Evolutionary conservation across 768 basidiomycete species (phyloP).

Genomic region (Amanita polypyramis): DNA sequence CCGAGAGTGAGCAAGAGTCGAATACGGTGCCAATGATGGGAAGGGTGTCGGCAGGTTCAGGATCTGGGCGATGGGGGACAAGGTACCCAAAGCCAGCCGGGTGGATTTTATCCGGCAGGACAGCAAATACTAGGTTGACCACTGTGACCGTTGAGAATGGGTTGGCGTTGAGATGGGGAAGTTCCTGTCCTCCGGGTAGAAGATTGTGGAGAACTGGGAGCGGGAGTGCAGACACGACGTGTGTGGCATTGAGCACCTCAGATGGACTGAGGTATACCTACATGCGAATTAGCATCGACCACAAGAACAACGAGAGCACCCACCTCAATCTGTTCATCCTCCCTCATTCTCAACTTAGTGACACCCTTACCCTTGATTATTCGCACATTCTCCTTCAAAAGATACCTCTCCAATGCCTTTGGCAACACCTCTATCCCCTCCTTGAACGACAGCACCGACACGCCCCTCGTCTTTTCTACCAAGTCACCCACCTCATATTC

Average conservation of each 20-base stretch:
- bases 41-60: slow-evolving; percentile 12
- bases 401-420: slow-evolving; percentile 35
- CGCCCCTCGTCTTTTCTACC: slow-evolving; percentile 35
- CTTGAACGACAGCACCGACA: slow-evolving; percentile 72
- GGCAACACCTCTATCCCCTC: slow-evolving; percentile 69
- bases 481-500: slow-evolving; percentile 43
- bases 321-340: slow-evolving; percentile 37
- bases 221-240: slow-evolving; percentile 71
- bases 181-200: slow-evolving; percentile 1
- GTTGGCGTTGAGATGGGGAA: slow-evolving; percentile 54
- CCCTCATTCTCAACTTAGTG: slow-evolving; percentile 3
- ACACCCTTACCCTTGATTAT: slow-evolving; percentile 30
- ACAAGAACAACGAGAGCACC: background rate
- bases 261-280: slow-evolving; percentile 23
- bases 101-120: slow-evolving; percentile 40
- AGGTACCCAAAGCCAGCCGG: slow-evolving; percentile 93
- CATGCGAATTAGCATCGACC: slow-evolving; percentile 8
- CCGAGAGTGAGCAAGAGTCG: slow-evolving; percentile 68
- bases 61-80: slow-evolving; percentile 59
- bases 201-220: slow-evolving; percentile 36
- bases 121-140: slow-evolving; percentile 76
- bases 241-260: slow-evolving; percentile 27
- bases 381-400: slow-evolving; percentile 49
- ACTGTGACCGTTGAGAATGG: slow-evolving; percentile 77
- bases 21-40: slow-evolving; percentile 82